These are phyloP conservation scores for Zymoseptoria ardabiliae DNA, from an alignment of 2,329 filamentous ascomycete species.

Conservation along the genomic window DNA sequence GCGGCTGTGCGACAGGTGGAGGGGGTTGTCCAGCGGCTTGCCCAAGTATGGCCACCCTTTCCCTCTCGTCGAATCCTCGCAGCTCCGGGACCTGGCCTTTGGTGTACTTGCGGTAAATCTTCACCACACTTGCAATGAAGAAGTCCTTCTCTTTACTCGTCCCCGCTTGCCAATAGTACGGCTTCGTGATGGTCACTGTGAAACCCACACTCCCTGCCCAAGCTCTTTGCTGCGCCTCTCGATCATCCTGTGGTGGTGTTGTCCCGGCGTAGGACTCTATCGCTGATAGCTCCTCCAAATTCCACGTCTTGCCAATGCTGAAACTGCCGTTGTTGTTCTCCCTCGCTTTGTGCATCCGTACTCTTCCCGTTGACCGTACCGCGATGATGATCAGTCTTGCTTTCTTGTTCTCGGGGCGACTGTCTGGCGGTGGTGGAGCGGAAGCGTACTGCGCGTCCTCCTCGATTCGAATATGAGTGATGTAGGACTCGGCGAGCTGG, in stretches of 20 bases:
- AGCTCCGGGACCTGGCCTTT: constrained; percentile 74
- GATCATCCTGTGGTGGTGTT: constrained; percentile 44
- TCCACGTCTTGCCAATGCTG: constrained; percentile 98
- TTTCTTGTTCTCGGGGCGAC: constrained; percentile 71
- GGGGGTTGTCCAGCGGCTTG: constrained; percentile 14
- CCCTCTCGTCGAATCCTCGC: constrained; percentile 71
- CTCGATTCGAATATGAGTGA: constrained; percentile 87
- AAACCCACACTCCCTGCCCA: constrained; percentile 85
- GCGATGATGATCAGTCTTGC: constrained; percentile 85
- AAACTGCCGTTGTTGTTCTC: constrained; percentile 92
- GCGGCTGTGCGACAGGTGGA: constrained; percentile 7
- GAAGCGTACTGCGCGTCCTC: constrained; percentile 82
- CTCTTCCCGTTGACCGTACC: constrained; percentile 82
- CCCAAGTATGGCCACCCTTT: constrained; percentile 68
- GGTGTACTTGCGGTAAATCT: constrained; percentile 95
- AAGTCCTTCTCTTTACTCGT: constrained; percentile 97
- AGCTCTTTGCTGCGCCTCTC: constrained; percentile 55
- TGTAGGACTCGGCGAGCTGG: constrained; percentile 84
- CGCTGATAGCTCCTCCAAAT: constrained; percentile 76
- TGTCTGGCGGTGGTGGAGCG: constrained; percentile 71
- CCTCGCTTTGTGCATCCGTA: constrained; percentile 92
- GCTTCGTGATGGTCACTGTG: constrained; percentile 79
- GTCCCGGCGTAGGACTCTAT: constrained; percentile 70
- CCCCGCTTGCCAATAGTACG: constrained; percentile 94
- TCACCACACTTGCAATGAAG: constrained; percentile 91